Conservation (phyloP, 257 asterid species). For the Penstemon eatonii region DNA sequence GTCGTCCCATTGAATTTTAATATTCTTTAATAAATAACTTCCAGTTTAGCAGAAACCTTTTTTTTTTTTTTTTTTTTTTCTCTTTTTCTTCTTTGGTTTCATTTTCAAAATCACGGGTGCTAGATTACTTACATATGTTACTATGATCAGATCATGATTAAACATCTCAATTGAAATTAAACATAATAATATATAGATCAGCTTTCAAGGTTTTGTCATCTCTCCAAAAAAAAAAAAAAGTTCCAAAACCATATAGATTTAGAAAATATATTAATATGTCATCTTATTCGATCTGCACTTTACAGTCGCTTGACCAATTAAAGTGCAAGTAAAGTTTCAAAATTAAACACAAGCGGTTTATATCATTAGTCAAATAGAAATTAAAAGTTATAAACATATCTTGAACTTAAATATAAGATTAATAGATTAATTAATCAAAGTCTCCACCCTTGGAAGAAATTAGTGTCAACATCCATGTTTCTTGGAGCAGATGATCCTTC, state of each 20-base stretch:
- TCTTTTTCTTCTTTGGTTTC: too few relatives aligned
- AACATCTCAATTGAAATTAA: too few relatives aligned
- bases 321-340: conserved; percentile 28
- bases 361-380: not conserved
- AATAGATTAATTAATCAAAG: conserved; percentile 34
- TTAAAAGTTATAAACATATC: not conserved
- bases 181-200: too few relatives aligned
- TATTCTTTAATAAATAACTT: too few relatives aligned
- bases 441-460: conserved; percentile 66
- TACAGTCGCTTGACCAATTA: conserved; percentile 34
- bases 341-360: conserved; percentile 28
- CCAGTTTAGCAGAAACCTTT: too few relatives aligned
- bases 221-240: conserved; percentile 13
- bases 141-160: too few relatives aligned
- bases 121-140: not conserved
- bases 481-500: conserved; percentile 64
- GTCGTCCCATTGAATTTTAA: too few relatives aligned
- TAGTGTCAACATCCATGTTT: conserved; percentile 56
- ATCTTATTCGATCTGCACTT: conserved; percentile 40
- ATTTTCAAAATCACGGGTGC: not conserved
- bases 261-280: conserved; percentile 29
- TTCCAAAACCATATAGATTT: not conserved
- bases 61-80: too few relatives aligned
- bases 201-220: too few relatives aligned
- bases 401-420: not conserved